Evolutionary conservation across 768 basidiomycete species (phyloP).

Genomic region (Dacryopinax primogenitus): DNA sequence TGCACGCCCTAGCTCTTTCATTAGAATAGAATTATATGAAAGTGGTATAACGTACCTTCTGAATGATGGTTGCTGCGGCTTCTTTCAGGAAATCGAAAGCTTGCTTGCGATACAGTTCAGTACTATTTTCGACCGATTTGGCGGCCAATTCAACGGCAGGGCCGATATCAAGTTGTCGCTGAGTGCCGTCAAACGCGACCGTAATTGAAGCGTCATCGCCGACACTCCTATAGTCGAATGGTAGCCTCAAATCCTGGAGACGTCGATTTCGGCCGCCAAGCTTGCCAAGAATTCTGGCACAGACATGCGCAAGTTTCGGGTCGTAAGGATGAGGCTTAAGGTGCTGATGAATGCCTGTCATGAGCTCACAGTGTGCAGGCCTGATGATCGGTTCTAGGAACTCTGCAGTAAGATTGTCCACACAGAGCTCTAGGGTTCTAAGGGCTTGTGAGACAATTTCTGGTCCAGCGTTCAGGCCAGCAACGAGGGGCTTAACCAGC

Average conservation of each 20-base stretch:
- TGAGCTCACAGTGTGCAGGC: constrained; percentile 82
- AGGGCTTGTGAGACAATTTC: constrained; percentile 93
- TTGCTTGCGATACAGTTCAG: constrained; percentile 29
- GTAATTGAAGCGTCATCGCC: constrained; percentile 57
- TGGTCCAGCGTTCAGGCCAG: constrained; percentile 72
- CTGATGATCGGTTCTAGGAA: constrained; percentile 93
- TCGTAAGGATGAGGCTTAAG: constrained; percentile 79
- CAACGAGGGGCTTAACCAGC: constrained; percentile 89
- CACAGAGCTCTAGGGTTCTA: constrained; percentile 93
- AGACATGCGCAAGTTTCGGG: constrained; percentile 83
- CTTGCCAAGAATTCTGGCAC: constrained; percentile 92
- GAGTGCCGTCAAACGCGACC: constrained; percentile 58
- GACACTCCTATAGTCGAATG: constrained; percentile 55
- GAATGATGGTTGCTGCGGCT: constrained; percentile 53
- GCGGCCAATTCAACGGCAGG: constrained; percentile 54
- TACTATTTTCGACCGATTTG: constrained; percentile 41
- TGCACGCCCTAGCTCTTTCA: constrained; percentile 34
- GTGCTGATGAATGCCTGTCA: constrained; percentile 85
- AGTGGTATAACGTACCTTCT: constrained; percentile 42
- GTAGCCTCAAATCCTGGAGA: constrained; percentile 66
- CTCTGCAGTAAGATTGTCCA: constrained; percentile 95
- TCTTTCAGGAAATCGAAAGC: constrained; percentile 44
- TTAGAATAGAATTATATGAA: not conserved
- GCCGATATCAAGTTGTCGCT: constrained; percentile 51
- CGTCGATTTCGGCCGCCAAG: constrained; percentile 87